Base-by-base conservation (phyloP, 108 stramenopile genomes). In the Skeletonema grethae region DNA sequence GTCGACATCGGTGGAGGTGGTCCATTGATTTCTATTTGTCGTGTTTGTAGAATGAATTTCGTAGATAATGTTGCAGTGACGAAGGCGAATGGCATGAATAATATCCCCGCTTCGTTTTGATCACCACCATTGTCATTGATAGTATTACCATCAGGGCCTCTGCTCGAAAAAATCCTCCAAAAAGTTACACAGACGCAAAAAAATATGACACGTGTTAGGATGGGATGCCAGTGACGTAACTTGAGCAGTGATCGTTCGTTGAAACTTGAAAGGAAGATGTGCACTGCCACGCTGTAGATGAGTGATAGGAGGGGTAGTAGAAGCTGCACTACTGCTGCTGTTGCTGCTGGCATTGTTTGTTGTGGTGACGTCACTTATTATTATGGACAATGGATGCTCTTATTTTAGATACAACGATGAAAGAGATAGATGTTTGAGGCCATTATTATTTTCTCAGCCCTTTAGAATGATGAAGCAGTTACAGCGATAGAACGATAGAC, bases 1-100 rank as follows among this genome's bases (percentile, higher is more conserved):
- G 5, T 10, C 20, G 36, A 2, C 63, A 31, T 28, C 0, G 38
- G 64, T 50, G 79, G 79, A 0, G 39, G 29, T 1, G 79, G 79
- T 12, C 79, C 79, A 43, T 76, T 57, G 41, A 76, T 69, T 28
- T 80, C 68, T 0, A 35, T 59, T n/a, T 69, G 43, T 46, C 79
- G 67, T 25, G 75, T 76, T 29, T 65, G 35, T 11, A 35, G 2
- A 18, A 75, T 57, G 0, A 76, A 30, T 32, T 16, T 50, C 15
- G 62, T 28, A 59, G 69, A 75, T 5, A 18, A 12, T 20, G 25
- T 67, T 58, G 57, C 43, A 15, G 35, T 39, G 11, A 25, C 1
- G 32, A 10, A n/a, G 20, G 16, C 29, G 31, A 28, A 18, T 18
- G 6, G 18, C 24, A 15, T 10, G 20, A 15, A 18, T 16, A 25